phyloP scores from a whole-genome alignment of 176 grass and related monocot species.

The Triticum dicoccoides region DNA sequence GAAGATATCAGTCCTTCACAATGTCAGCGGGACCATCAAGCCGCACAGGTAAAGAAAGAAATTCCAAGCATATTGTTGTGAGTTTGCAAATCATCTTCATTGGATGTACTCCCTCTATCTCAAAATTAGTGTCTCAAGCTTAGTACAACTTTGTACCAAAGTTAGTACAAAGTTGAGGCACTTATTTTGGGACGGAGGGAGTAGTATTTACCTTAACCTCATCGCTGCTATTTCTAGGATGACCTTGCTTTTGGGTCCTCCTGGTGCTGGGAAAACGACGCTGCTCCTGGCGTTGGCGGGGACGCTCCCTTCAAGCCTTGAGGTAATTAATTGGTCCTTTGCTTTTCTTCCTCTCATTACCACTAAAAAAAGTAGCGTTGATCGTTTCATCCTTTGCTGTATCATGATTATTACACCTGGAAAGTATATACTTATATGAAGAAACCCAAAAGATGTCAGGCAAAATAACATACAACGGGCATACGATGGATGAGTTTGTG shows the following conservation, averaged over 20 bases:
- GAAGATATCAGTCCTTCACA: slow-evolving; percentile 15
- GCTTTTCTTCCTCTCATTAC: background rate
- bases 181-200: no score
- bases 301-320: slow-evolving; percentile 30
- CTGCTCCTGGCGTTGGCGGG: slow-evolving; percentile 18
- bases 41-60: background rate
- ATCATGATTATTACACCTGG: background rate
- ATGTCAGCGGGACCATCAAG: slow-evolving; percentile 22
- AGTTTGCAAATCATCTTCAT: background rate
- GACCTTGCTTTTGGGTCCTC: slow-evolving; percentile 24
- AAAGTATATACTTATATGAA: slow-evolving; percentile 6
- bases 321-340: slow-evolving; percentile 9
- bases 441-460: slow-evolving; percentile 39
- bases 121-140: no score
- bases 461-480: slow-evolving; percentile 80
- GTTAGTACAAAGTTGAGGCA: no score
- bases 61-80: background rate
- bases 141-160: no score
- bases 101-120: no score
- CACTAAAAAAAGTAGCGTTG: background rate
- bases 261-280: slow-evolving; percentile 25
- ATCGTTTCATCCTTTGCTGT: background rate
- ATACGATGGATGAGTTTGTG: slow-evolving; percentile 76
- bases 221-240: background rate
- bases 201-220: no score